Base-by-base conservation (phyloP, 1,284 basidiomycete genomes). In the Paramarasmius palmivorus region DNA sequence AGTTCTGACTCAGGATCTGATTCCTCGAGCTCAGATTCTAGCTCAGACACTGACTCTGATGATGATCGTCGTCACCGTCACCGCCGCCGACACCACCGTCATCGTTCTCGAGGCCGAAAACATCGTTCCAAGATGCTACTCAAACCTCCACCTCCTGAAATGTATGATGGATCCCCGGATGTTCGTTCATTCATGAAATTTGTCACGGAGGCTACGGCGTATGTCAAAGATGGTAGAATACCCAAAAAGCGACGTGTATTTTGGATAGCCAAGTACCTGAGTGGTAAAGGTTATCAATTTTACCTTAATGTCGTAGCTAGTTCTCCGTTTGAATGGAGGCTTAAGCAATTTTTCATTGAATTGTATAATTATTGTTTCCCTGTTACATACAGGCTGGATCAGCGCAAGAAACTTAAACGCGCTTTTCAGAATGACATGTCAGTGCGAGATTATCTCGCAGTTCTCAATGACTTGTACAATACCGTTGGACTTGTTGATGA, bases 261-360 rank as follows among this genome's bases (percentile, higher is more conserved):
- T 38, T 57, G 66, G 2, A 7, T 70, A 0, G 65, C 64, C 0
- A 60, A 65, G 25, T 71, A 59, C 58, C 52, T 78, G 2, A 68
- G 49, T 1, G 73, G 68, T 0, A 65, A 65, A 17, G 75, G 73
- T 0, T 69, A 73, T 52, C 61, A 69, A 15, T 79, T 73, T 52
- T 81, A 72, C 49, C 61, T 70, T 0, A 63, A 58, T 2, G 61
- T 70, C 19, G 73, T 75, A 0, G 57, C 70, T 0, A 39, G 55
- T 0, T 61, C 65, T 0, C 58, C 64, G 0, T 41, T 60, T 15
- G 50, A 63, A n/a, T 69, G 65, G 64, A 42, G 44, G 0, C 32
- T 64, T 1, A 17, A 39, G 7, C 54, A 63, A 1, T 68, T 69
- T 53, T 68, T 68, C n/a, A 19, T 52, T 1, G 64, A 59, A 5